Percentiles rank a stretch among this genome's conserved stretches.
phyloP scores from a whole-genome alignment of 225 moss, liverwort and hornwort genomes.

The Takakia lepidozioides region DNA sequence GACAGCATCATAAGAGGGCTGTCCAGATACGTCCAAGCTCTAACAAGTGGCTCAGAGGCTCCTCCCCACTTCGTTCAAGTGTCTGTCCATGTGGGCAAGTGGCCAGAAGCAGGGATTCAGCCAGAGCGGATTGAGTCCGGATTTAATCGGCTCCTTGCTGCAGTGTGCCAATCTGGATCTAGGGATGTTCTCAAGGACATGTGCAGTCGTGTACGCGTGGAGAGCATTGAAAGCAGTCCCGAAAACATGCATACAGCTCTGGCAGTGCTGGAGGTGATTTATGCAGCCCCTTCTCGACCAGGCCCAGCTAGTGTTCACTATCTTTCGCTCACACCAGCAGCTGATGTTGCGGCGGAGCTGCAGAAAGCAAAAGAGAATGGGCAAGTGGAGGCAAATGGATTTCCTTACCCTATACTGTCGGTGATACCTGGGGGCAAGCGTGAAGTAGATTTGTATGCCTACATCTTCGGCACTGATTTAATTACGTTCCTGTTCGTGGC shows the following conservation, averaged over 20 bases:
- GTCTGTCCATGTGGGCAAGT: slow-evolving; percentile 83
- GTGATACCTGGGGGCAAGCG: slow-evolving; percentile 94
- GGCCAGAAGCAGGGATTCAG: slow-evolving; percentile 96
- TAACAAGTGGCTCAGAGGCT: slow-evolving; percentile 85
- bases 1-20: slow-evolving; percentile 40
- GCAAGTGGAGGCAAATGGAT: slow-evolving; percentile 58
- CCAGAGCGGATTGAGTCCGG: slow-evolving; percentile 88
- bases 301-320: slow-evolving; percentile 45
- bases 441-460: slow-evolving; percentile 93
- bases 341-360: slow-evolving; percentile 78
- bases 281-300: slow-evolving; percentile 65
- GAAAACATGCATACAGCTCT: slow-evolving; percentile 67
- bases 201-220: slow-evolving; percentile 81
- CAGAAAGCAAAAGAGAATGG: slow-evolving; percentile 70
- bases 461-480: slow-evolving; percentile 87
- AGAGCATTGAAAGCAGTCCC: slow-evolving; percentile 87
- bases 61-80: slow-evolving; percentile 99
- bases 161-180: slow-evolving; percentile 43
- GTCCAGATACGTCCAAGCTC: slow-evolving; percentile 65
- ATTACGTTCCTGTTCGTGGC: slow-evolving; percentile 77
- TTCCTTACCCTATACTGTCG: slow-evolving; percentile 80
- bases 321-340: slow-evolving; percentile 84
- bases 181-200: slow-evolving; percentile 29
- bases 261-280: slow-evolving; percentile 91
- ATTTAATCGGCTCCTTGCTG: slow-evolving; percentile 72